These are phyloP conservation scores for Oemleria cerasiformis DNA, from an alignment of 306 rosid species.

Conservation along the genomic window DNA sequence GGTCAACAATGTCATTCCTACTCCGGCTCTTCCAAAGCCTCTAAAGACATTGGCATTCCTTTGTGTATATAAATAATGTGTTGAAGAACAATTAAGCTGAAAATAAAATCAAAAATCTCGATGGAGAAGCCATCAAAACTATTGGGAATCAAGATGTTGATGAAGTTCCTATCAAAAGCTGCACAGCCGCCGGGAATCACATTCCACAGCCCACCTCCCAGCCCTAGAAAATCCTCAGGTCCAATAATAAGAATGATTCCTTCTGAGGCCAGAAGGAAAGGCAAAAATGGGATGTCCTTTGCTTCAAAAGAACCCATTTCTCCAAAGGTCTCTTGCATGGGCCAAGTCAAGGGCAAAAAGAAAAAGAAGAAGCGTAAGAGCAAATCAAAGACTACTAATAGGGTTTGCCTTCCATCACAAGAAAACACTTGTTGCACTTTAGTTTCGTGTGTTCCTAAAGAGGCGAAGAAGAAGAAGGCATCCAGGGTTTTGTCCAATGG, in stretches of 20 bases:
- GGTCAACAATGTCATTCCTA: neutral
- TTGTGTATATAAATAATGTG: neutral
- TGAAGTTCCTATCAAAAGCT: conserved; percentile 40
- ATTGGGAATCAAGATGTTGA: conserved; percentile 22
- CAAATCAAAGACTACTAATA: conserved; percentile 1
- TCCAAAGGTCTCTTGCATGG: conserved; percentile 63
- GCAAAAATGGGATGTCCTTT: conserved; percentile 27
- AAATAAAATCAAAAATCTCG: neutral
- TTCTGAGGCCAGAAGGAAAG: conserved; percentile 46
- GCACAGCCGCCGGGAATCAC: conserved; percentile 20
- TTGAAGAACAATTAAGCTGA: neutral
- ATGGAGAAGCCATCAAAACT: conserved; percentile 43
- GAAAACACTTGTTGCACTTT: neutral
- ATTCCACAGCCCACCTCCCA: conserved; percentile 32
- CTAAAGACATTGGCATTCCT: neutral
- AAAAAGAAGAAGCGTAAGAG: conserved; percentile 22
- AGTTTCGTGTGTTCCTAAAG: conserved; percentile 17
- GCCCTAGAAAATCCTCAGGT: conserved; percentile 34
- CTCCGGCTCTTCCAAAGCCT: neutral
- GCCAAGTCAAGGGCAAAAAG: conserved; percentile 41
- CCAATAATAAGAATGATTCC: conserved; percentile 39
- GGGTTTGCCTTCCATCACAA: neutral
- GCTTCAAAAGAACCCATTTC: conserved; percentile 46
- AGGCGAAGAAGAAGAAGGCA: conserved; percentile 18
- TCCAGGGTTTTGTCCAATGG: conserved; percentile 25